Base-by-base conservation (phyloP, 495 filamentous ascomycete species). In the Clavariopsis aquatica region DNA sequence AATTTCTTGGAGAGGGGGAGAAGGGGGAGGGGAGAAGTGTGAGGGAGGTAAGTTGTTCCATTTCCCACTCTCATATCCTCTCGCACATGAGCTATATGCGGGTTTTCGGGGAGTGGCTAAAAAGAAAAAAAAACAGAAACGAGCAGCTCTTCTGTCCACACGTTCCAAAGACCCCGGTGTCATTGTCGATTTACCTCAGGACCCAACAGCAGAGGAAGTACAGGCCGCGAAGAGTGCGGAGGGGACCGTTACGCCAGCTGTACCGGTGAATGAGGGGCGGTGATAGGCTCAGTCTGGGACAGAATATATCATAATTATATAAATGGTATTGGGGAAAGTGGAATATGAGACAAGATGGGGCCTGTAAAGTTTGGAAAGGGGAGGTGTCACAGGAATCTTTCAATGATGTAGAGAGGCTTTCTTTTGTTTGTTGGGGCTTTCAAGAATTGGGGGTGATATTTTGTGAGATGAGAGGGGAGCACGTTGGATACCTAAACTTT, bases 151-250 rank as follows among this genome's bases (percentile, higher is more conserved):
- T 9, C 71, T 75, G 0, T 57, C 64, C 10, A 52, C 60, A n/a
- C 69, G 74, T n/a, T 62, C 65, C 29, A 56, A 52, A 27, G 75
- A 77, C 59, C 70, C 73, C 0, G 72, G 65, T 19, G 75, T 77
- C n/a, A 26, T 77, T 27, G 75, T 75, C 10, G 73, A 77, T 63
- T 45, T 77, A 13, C 75, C 75, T 9, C 49, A 69, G 26, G 68
- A 66, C 13, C 75, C 75, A 0, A 68, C 59, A 2, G 72, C 75
- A 10, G 70, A 71, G 49, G 75, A 77, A 59, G 66, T 77, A 24
- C 71, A 68, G 59, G 65, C 66, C 19, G 65, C 65, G 60, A 66
- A 72, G 47, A 67, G 52, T 52, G 62, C 49, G 1, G 69, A 64
- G 27, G 62, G 68, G 23, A 60, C 56, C 6, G 53, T 61, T 36